Conservation (phyloP, 352 stramenopile genomes). For the Globisporangium solare region DNA sequence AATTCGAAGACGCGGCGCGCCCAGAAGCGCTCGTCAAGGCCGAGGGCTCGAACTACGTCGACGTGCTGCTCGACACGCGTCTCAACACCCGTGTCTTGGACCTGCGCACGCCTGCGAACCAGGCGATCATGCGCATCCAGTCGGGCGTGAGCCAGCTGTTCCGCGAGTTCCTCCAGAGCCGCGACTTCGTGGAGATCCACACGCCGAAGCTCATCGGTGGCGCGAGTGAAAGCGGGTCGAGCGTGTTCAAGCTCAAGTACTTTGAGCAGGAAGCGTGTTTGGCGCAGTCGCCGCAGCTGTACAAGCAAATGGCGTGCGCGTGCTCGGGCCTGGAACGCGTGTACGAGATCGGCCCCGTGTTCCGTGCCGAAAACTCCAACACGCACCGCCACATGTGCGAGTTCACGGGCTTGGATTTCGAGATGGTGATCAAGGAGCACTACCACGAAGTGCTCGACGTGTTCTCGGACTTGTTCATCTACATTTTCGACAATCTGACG, state of each 20-base stretch:
- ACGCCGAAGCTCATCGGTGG: slow-evolving; percentile 98
- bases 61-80: slow-evolving; percentile 88
- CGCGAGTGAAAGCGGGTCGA: slow-evolving; percentile 95
- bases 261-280: slow-evolving; percentile 97
- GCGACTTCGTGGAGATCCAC: slow-evolving; percentile 99
- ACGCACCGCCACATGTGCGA: slow-evolving; percentile 99
- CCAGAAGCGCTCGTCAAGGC: slow-evolving; percentile 84
- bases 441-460: slow-evolving; percentile 98
- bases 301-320: slow-evolving; percentile 99
- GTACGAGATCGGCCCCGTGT: slow-evolving; percentile 99
- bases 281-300: slow-evolving; percentile 96
- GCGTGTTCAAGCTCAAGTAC: slow-evolving; percentile 99
- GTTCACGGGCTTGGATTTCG: slow-evolving; percentile 99
- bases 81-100: slow-evolving; percentile 97
- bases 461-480: slow-evolving; percentile 98
- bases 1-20: slow-evolving; percentile 94
- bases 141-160: slow-evolving; percentile 96
- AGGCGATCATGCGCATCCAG: slow-evolving; percentile 98
- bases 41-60: slow-evolving; percentile 80
- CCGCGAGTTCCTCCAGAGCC: slow-evolving; percentile 93
- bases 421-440: slow-evolving; percentile 99
- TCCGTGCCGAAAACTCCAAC: slow-evolving; percentile 99
- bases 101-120: slow-evolving; percentile 97
- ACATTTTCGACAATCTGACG: slow-evolving; percentile 99
- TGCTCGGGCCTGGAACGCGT: slow-evolving; percentile 98